Evolutionary conservation across 2,329 filamentous ascomycete species (phyloP).

Genomic region (Aspergillus chevalieri): DNA sequence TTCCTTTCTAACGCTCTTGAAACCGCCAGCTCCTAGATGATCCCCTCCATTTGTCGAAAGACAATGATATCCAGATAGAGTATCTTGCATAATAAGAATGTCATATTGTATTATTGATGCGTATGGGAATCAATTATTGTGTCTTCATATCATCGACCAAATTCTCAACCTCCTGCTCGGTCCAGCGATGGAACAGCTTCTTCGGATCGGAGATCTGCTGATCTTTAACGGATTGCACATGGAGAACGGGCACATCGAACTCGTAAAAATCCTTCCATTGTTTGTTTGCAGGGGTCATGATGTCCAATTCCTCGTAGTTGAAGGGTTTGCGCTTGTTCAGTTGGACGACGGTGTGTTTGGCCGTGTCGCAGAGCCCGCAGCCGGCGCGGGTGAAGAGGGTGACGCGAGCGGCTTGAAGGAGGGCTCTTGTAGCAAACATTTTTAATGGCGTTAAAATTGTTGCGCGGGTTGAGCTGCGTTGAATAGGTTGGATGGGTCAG

Average conservation of each 20-base stretch:
- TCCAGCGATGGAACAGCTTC: slow-evolving; percentile 60
- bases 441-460: background rate
- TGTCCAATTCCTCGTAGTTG: slow-evolving; percentile 54
- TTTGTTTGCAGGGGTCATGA: slow-evolving; percentile 50
- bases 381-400: slow-evolving; percentile 57
- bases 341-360: slow-evolving; percentile 51
- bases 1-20: slow-evolving; percentile 33
- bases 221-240: slow-evolving; percentile 45
- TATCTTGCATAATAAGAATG: background rate
- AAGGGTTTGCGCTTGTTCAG: slow-evolving; percentile 50
- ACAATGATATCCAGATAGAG: background rate
- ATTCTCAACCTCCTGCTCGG: slow-evolving; percentile 50
- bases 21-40: slow-evolving; percentile 21
- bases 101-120: background rate
- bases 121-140: background rate
- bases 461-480: background rate
- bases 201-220: slow-evolving; percentile 52
- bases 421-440: slow-evolving; percentile 27
- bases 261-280: slow-evolving; percentile 58
- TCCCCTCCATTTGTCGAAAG: background rate
- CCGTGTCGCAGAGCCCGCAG: slow-evolving; percentile 57
- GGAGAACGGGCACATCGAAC: slow-evolving; percentile 59
- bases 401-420: slow-evolving; percentile 38
- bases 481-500: background rate
- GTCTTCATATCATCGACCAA: slow-evolving; percentile 46